Percentiles rank a stretch among this genome's conserved stretches.
These are phyloP conservation scores for Candida koratica DNA, from an alignment of 805 yeast species.

Conservation along the genomic window DNA sequence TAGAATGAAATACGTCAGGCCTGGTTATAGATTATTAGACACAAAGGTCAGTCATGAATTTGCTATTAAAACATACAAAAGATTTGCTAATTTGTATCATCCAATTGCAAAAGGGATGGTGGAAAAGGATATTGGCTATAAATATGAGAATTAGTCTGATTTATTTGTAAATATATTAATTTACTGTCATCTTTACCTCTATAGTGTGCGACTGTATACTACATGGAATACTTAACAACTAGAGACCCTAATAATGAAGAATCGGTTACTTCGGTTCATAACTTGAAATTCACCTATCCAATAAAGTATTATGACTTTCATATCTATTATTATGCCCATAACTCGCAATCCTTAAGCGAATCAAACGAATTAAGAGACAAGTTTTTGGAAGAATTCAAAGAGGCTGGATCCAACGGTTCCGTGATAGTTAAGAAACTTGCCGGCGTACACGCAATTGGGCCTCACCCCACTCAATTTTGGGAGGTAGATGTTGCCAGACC, in stretches of 20 bases:
- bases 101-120: constrained; percentile 30
- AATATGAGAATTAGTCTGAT: too few species aligned
- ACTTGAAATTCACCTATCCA: constrained; percentile 21
- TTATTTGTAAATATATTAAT: too few species aligned
- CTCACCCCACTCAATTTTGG: constrained; percentile 32
- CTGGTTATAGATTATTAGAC: constrained; percentile 26
- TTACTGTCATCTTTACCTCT: too few species aligned
- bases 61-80: constrained; percentile 25
- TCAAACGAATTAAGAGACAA: constrained; percentile 19
- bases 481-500: constrained; percentile 32
- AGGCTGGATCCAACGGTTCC: constrained; percentile 23
- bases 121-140: constrained; percentile 20
- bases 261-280: constrained; percentile 21
- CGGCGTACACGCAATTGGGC: constrained; percentile 26
- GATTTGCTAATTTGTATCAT: constrained; percentile 23
- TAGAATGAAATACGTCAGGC: constrained; percentile 35
- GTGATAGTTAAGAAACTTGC: constrained; percentile 28
- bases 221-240: constrained; percentile 28
- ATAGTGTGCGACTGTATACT: too few species aligned
- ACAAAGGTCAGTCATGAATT: constrained; percentile 22
- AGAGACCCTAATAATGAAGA: constrained; percentile 11
- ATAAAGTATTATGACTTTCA: constrained; percentile 32
- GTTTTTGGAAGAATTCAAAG: constrained; percentile 22
- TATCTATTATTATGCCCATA: constrained; percentile 26
- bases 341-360: constrained; percentile 17